A percentile compares a stretch with the other conserved stretches of the same genome.
Evolutionary conservation across 345 rosid genomes (phyloP).

Genomic region (Arabidopsis suecica): DNA sequence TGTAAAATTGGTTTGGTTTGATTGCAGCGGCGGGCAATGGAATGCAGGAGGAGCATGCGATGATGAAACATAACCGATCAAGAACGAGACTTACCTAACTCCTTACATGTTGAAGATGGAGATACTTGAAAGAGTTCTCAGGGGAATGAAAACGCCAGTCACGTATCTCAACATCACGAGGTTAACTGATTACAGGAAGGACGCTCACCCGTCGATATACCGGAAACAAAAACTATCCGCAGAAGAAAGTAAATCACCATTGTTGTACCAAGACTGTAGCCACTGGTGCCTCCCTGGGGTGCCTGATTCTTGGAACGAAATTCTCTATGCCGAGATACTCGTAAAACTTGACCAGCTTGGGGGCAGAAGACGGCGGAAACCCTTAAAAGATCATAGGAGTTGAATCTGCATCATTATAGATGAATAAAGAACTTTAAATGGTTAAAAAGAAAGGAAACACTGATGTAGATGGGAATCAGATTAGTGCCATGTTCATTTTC

Average conservation of each 20-base stretch:
- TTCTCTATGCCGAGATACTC: conserved; percentile 75
- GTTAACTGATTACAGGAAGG: conserved; percentile 88
- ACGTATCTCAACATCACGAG: conserved; percentile 83
- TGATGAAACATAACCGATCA: conserved; percentile 83
- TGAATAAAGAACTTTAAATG: background rate
- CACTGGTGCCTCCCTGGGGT: conserved; percentile 99
- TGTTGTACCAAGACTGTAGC: conserved; percentile 90
- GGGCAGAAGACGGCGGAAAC: conserved; percentile 34
- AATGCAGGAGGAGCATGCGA: no score
- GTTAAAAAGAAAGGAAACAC: background rate
- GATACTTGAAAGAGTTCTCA: conserved; percentile 73
- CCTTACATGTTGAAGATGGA: conserved; percentile 81
- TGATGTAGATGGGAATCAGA: conserved; percentile 23
- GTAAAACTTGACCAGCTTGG: conserved; percentile 50
- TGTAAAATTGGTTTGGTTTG: no score
- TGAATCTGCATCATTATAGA: conserved; percentile 17
- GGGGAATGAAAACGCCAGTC: conserved; percentile 78
- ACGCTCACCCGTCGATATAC: conserved; percentile 94
- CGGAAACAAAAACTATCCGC: conserved; percentile 55
- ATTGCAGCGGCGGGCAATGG: conserved; percentile 95
- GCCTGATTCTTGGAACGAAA: conserved; percentile 92
- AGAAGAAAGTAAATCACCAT: conserved; percentile 59
- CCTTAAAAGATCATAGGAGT: background rate
- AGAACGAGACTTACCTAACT: conserved; percentile 67
- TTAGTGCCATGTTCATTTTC: background rate